Percentiles rank a stretch among this genome's conserved stretches.
phyloP scores from a whole-genome alignment of 495 filamentous ascomycete genomes.

The Penicillium cinerascens region DNA sequence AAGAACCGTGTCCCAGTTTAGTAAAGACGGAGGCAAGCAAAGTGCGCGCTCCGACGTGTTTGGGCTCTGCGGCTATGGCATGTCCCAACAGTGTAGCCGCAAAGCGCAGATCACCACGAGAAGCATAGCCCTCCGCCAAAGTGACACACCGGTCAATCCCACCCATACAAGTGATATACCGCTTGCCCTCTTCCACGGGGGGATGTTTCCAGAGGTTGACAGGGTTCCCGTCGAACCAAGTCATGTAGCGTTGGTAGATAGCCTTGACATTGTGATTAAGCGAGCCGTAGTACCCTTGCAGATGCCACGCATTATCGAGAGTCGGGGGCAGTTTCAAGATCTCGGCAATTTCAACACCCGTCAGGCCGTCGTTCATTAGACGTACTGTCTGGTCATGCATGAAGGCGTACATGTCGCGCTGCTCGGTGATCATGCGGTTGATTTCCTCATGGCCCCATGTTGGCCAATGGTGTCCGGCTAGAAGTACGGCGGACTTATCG shows the following conservation, averaged over 20 bases:
- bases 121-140: constrained; percentile 6
- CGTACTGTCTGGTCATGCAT: constrained; percentile 35
- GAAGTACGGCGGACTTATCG: constrained; percentile 10
- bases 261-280: constrained; percentile 38
- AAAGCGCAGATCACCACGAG: constrained; percentile 18
- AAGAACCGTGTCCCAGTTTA: constrained; percentile 22
- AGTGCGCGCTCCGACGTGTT: neutral
- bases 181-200: constrained; percentile 17
- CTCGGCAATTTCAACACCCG: constrained; percentile 31
- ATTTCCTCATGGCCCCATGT: constrained; percentile 23
- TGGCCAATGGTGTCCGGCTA: constrained; percentile 29
- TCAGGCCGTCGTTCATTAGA: constrained; percentile 24
- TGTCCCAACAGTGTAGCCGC: constrained; percentile 21
- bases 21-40: constrained; percentile 14
- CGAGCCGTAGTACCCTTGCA: constrained; percentile 34
- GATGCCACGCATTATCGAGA: constrained; percentile 21
- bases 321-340: constrained; percentile 19
- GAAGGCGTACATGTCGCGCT: constrained; percentile 34
- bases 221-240: constrained; percentile 37
- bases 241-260: constrained; percentile 37
- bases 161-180: constrained; percentile 27
- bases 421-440: constrained; percentile 14
- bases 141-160: constrained; percentile 13
- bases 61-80: constrained; percentile 11
- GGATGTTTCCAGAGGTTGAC: constrained; percentile 34